Percentiles rank a stretch among this genome's conserved stretches.
Conservation (phyloP, 805 yeast species). For the Candida suzukii region DNA sequence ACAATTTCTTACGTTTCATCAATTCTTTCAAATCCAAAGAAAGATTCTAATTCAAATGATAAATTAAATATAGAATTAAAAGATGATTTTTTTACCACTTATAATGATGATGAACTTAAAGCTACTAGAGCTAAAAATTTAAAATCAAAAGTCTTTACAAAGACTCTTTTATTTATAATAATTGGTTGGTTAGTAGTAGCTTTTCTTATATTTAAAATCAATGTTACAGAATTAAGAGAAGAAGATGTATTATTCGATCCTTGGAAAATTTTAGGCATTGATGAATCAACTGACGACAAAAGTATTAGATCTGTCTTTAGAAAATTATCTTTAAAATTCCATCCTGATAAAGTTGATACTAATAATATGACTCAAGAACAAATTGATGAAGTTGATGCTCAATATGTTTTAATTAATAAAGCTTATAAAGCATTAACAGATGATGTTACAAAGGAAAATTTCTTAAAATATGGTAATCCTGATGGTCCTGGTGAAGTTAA, state of each 20-base stretch:
- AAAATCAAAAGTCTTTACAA: conserved; percentile 29
- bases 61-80: conserved; percentile 11
- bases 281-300: conserved; percentile 66
- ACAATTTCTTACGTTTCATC: conserved; percentile 19
- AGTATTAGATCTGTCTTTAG: conserved; percentile 79
- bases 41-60: conserved; percentile 3
- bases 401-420: conserved; percentile 73
- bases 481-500: conserved; percentile 90
- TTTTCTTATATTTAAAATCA: conserved; percentile 31
- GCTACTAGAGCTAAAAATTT: conserved; percentile 20
- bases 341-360: conserved; percentile 85
- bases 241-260: conserved; percentile 69
- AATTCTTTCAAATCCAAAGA: background rate
- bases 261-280: conserved; percentile 73
- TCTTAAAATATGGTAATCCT: conserved; percentile 87
- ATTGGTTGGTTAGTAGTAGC: conserved; percentile 60
- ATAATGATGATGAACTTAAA: conserved; percentile 23
- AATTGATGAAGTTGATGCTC: conserved; percentile 56
- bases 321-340: conserved; percentile 79
- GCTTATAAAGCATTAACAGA: conserved; percentile 96
- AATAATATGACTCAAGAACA: conserved; percentile 50
- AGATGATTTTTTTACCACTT: conserved; percentile 30
- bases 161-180: conserved; percentile 19
- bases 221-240: conserved; percentile 37
- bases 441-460: conserved; percentile 76